These are phyloP conservation scores for Talaromyces ruber DNA, from an alignment of 495 filamentous ascomycete species.

Conservation along the genomic window DNA sequence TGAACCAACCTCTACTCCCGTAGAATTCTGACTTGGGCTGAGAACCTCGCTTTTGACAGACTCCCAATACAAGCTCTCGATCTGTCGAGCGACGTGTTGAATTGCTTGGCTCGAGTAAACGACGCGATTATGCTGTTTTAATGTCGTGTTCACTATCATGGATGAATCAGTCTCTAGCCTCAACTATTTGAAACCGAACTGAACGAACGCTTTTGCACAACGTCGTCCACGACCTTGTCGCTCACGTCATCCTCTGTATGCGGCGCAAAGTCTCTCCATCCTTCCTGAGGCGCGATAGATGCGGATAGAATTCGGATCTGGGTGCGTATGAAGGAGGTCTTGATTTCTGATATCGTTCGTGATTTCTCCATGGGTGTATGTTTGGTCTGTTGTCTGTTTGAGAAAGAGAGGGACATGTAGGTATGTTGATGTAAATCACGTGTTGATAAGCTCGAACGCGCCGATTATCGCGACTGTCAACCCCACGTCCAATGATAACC, in stretches of 20 bases:
- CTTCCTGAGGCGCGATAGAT: conserved; percentile 43
- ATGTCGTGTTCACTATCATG: conserved; percentile 49
- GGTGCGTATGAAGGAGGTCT: conserved; percentile 52
- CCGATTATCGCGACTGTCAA: not conserved
- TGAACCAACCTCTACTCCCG: conserved; percentile 30
- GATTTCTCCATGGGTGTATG: conserved; percentile 30
- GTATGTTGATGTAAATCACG: not conserved
- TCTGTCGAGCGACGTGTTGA: conserved; percentile 75
- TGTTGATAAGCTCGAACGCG: not conserved
- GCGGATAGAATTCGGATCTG: conserved; percentile 56
- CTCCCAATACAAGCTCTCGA: conserved; percentile 62
- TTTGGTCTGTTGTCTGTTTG: not conserved
- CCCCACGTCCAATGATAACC: not conserved
- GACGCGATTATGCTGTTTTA: conserved; percentile 61
- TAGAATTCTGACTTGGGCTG: conserved; percentile 24
- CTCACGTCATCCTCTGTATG: conserved; percentile 37
- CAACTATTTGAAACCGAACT: conserved; percentile 15
- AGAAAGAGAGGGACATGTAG: not conserved
- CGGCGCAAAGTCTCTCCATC: conserved; percentile 44
- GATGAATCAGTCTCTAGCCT: conserved; percentile 9
- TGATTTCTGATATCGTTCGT: conserved; percentile 50
- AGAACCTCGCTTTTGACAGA: conserved; percentile 36
- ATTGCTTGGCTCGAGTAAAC: conserved; percentile 68
- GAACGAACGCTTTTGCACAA: conserved; percentile 38
- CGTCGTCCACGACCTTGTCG: conserved; percentile 48